Evolutionary conservation across 1,284 basidiomycete species (phyloP).

Genomic region (Heterobasidion annosum): DNA sequence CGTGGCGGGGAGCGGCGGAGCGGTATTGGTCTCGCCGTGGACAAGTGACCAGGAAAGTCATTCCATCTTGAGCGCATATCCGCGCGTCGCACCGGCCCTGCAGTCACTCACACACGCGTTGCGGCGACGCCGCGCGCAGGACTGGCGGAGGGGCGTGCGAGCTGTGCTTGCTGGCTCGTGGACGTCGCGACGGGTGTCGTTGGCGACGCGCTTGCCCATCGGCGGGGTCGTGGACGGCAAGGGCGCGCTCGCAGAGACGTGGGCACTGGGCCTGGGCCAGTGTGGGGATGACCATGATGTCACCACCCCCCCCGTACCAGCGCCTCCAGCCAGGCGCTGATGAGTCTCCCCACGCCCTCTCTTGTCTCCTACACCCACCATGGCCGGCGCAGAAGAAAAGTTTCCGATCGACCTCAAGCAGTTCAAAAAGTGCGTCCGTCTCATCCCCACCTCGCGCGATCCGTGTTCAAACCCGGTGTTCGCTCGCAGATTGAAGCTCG

Average conservation of each 20-base stretch:
- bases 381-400: slow-evolving; percentile 28
- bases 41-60: neutral
- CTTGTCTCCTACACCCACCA: slow-evolving; percentile 14
- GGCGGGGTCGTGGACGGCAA: no score
- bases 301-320: neutral
- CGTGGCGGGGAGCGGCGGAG: neutral
- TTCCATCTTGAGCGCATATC: neutral
- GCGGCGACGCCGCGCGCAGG: neutral
- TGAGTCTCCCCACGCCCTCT: neutral
- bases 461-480: slow-evolving; percentile 4
- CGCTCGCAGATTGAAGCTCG: slow-evolving; percentile 50
- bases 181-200: no score
- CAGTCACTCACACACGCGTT: neutral
- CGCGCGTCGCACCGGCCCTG: no score
- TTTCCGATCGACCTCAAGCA: slow-evolving; percentile 73
- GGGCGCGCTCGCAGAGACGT: neutral
- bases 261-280: neutral
- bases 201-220: no score
- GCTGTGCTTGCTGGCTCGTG: no score
- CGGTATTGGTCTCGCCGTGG: neutral
- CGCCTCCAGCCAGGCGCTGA: no score
- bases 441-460: neutral
- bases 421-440: slow-evolving; percentile 52
- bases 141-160: no score
- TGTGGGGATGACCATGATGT: neutral